Percentiles rank a stretch among this genome's conserved stretches.
These are phyloP conservation scores for Curvularia verruculosa DNA, from an alignment of 2,329 filamentous ascomycete species.

Conservation along the genomic window DNA sequence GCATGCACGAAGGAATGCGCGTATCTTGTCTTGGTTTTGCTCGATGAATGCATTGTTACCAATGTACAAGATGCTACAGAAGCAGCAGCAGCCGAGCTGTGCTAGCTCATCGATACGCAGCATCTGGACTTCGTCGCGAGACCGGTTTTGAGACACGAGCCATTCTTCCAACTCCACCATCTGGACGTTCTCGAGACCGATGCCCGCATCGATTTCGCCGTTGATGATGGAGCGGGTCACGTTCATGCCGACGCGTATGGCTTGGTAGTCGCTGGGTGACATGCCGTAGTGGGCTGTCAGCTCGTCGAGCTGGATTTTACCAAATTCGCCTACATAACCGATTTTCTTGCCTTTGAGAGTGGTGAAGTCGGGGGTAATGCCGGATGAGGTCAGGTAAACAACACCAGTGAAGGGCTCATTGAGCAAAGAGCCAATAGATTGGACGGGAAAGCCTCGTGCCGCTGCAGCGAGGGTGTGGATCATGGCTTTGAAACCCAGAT, in stretches of 20 bases:
- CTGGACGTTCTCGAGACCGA: conserved; percentile 81
- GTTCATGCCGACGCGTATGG: conserved; percentile 81
- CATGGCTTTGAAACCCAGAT: conserved; percentile 84
- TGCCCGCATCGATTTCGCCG: conserved; percentile 74
- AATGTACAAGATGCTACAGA: conserved; percentile 82
- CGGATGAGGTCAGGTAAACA: conserved; percentile 75
- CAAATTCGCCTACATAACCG: conserved; percentile 81
- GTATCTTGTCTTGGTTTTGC: conserved; percentile 69
- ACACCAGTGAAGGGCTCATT: conserved; percentile 82
- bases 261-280: conserved; percentile 73
- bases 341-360: conserved; percentile 78
- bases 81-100: conserved; percentile 81
- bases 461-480: conserved; percentile 82
- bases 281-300: conserved; percentile 79
- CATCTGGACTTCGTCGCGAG: conserved; percentile 75
- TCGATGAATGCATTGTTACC: conserved; percentile 73
- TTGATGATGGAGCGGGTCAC: conserved; percentile 77
- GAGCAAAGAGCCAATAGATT: conserved; percentile 74
- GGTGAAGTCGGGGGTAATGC: conserved; percentile 76
- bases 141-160: conserved; percentile 67
- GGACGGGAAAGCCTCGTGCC: conserved; percentile 74
- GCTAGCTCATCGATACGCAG: conserved; percentile 81
- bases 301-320: conserved; percentile 83
- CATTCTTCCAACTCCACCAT: conserved; percentile 83
- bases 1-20: conserved; percentile 72